phyloP scores from a whole-genome alignment of 345 rosid genomes.

The Reutealis trisperma region DNA sequence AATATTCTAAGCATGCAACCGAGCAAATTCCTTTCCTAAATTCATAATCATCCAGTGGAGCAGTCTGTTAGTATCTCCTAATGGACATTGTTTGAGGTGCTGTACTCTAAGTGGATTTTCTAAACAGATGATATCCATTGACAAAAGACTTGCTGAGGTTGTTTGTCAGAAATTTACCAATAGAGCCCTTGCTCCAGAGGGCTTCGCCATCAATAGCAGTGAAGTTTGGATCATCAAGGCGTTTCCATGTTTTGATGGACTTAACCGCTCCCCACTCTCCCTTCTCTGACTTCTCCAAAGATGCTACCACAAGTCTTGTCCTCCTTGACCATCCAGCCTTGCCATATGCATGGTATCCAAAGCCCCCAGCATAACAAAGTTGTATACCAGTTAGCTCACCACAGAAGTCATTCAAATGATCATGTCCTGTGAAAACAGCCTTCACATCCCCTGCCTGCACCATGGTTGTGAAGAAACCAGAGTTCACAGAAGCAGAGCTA shows the following conservation, averaged over 20 bases:
- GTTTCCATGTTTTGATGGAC: slow-evolving; percentile 88
- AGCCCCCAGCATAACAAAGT: slow-evolving; percentile 92
- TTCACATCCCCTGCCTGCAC: slow-evolving; percentile 78
- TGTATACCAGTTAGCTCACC: slow-evolving; percentile 60
- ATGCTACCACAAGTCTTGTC: slow-evolving; percentile 67
- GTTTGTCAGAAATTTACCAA: slow-evolving; percentile 7
- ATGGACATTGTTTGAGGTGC: not conserved
- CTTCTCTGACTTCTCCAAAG: slow-evolving; percentile 57
- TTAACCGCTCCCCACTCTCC: slow-evolving; percentile 75
- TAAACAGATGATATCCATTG: not conserved
- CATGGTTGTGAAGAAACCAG: slow-evolving; percentile 85
- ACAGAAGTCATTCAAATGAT: slow-evolving; percentile 89
- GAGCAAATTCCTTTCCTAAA: not conserved
- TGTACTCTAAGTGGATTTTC: not conserved
- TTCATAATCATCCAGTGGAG: not conserved
- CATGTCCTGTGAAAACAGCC: slow-evolving; percentile 89
- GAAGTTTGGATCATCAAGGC: slow-evolving; percentile 70
- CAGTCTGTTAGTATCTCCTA: not conserved
- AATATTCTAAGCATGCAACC: not conserved
- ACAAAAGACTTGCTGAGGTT: not conserved
- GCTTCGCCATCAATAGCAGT: slow-evolving; percentile 36
- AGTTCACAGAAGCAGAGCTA: slow-evolving; percentile 70
- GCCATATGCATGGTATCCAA: slow-evolving; percentile 96
- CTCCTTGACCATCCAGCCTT: slow-evolving; percentile 91
- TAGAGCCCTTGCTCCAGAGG: slow-evolving; percentile 18